A percentile compares a stretch with the other conserved stretches of the same genome.
phyloP scores from a whole-genome alignment of 2,329 filamentous ascomycete genomes.

The Phialocephala subalpina region DNA sequence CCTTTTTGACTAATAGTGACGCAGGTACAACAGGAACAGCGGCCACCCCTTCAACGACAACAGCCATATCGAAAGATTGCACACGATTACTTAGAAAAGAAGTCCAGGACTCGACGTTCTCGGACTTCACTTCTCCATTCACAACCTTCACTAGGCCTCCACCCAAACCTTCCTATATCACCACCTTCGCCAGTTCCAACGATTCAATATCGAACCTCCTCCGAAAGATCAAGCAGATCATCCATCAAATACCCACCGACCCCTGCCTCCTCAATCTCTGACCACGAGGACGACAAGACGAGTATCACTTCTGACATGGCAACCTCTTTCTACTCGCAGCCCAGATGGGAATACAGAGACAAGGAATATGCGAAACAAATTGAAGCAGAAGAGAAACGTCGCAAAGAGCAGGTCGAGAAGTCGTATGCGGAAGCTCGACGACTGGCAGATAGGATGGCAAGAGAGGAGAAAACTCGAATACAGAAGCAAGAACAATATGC shows the following conservation, averaged over 20 bases:
- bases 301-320: constrained; percentile 13
- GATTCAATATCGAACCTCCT: not conserved
- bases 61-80: constrained; percentile 7
- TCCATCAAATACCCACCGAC: not conserved
- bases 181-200: not conserved
- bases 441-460: constrained; percentile 21
- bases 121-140: not conserved
- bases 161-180: constrained; percentile 18
- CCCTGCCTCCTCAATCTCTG: not conserved
- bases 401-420: constrained; percentile 9
- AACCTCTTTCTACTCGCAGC: not conserved
- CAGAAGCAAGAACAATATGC: constrained; percentile 20
- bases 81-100: constrained; percentile 6
- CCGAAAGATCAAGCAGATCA: not conserved
- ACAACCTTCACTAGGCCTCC: constrained; percentile 12
- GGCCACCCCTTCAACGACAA: constrained; percentile 3
- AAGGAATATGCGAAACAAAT: constrained; percentile 11
- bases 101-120: not conserved
- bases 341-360: constrained; percentile 6
- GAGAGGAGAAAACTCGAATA: constrained; percentile 17
- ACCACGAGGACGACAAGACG: constrained; percentile 6
- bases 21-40: constrained; percentile 4
- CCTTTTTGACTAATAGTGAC: not conserved
- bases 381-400: constrained; percentile 12
- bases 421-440: constrained; percentile 11